These are phyloP conservation scores for Pythium sukuiense DNA, from an alignment of 352 stramenopile genomes.

Conservation along the genomic window DNA sequence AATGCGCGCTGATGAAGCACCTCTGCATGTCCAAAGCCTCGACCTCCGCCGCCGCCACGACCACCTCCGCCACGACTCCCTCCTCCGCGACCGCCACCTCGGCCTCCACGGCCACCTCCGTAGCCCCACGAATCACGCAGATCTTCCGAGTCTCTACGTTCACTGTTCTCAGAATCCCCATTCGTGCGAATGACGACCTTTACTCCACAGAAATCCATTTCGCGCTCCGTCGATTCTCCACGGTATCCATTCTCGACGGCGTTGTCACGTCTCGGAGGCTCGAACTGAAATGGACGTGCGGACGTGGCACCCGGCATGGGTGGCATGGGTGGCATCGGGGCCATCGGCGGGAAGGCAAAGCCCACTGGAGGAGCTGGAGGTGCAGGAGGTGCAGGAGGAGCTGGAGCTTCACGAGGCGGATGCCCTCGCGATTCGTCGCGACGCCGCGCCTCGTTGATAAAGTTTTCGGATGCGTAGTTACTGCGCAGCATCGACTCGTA, in stretches of 20 bases:
- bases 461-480: background rate
- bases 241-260: constrained; percentile 4
- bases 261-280: background rate
- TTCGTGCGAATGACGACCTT: constrained; percentile 19
- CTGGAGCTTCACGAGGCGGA: background rate
- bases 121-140: background rate
- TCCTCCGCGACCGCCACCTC: background rate
- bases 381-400: constrained; percentile 2
- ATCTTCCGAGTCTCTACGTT: background rate
- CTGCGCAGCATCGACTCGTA: constrained; percentile 14
- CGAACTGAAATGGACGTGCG: background rate
- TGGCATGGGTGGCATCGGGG: constrained; percentile 1
- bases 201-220: constrained; percentile 18
- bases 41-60: constrained; percentile 8
- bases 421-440: background rate
- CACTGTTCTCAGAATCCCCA: background rate
- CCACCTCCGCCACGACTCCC: background rate
- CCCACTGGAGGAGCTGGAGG: constrained; percentile 10
- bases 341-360: constrained; percentile 10
- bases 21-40: constrained; percentile 17
- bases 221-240: constrained; percentile 9
- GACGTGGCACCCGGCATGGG: too few relatives aligned
- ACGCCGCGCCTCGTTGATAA: background rate
- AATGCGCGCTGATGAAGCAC: background rate
- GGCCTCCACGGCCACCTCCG: background rate